A percentile compares a stretch with the other conserved stretches of the same genome.
Evolutionary conservation across 2,329 filamentous ascomycete genomes (phyloP).

Genomic region (Verticillium nubilum): DNA sequence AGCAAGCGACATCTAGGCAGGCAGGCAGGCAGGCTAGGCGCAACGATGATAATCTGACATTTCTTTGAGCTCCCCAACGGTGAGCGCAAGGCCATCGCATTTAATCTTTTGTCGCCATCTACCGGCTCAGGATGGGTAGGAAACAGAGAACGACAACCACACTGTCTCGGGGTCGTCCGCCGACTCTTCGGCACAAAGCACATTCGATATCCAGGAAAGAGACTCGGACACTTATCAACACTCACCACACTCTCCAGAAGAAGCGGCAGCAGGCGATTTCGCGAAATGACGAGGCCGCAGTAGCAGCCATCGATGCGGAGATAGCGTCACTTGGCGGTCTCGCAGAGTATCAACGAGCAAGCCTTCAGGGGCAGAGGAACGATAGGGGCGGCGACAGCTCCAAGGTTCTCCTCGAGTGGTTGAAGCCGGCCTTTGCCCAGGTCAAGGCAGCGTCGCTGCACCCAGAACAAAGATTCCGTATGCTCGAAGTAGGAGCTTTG

Average conservation of each 20-base stretch:
- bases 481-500: slow-evolving; percentile 87
- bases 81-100: no score
- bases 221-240: slow-evolving; percentile 59
- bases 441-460: slow-evolving; percentile 13
- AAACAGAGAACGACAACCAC: slow-evolving; percentile 4
- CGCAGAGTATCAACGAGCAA: slow-evolving; percentile 60
- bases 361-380: slow-evolving; percentile 60
- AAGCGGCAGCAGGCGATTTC: slow-evolving; percentile 48
- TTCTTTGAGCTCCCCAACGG: no score
- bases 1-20: no score
- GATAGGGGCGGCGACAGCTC: slow-evolving; percentile 66
- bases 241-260: slow-evolving; percentile 61
- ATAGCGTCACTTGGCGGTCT: slow-evolving; percentile 56
- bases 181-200: slow-evolving; percentile 39
- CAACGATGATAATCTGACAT: no score
- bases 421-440: slow-evolving; percentile 30
- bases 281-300: slow-evolving; percentile 45
- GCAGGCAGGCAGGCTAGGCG: no score
- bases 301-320: slow-evolving; percentile 41
- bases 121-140: slow-evolving; percentile 5
- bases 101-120: background rate
- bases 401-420: slow-evolving; percentile 58
- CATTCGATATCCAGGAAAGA: slow-evolving; percentile 60
- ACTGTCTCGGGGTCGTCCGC: slow-evolving; percentile 50
- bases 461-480: slow-evolving; percentile 35